Conservation (phyloP, 192 early-diverging fungal genomes). For the Bifiguratus adelaidae region DNA sequence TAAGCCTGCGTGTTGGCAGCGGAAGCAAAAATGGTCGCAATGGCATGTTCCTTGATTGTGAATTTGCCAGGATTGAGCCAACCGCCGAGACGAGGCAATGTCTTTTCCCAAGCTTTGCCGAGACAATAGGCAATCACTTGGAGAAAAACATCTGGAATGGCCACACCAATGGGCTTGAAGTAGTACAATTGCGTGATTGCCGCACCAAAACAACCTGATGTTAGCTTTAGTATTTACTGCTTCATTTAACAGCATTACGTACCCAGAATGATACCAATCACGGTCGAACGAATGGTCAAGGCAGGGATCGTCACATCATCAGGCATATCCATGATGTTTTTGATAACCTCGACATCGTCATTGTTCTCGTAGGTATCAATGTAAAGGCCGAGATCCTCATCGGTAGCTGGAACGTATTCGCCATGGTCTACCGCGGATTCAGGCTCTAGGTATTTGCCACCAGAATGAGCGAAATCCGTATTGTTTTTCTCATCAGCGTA, state of each 20-base stretch:
- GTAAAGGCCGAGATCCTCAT: too few relatives aligned
- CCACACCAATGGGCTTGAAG: conserved; percentile 69
- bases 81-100: conserved; percentile 32
- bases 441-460: too few relatives aligned
- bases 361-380: too few relatives aligned
- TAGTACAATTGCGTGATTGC: conserved; percentile 66
- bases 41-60: conserved; percentile 18
- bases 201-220: conserved; percentile 38
- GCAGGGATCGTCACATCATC: conserved; percentile 49
- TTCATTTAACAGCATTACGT: not conserved
- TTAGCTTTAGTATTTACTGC: not conserved
- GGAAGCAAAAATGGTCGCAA: conserved; percentile 45
- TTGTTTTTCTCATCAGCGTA: too few relatives aligned
- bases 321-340: conserved; percentile 14
- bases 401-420: too few relatives aligned
- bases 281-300: conserved; percentile 54
- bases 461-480: too few relatives aligned
- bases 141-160: conserved; percentile 54
- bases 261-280: conserved; percentile 38
- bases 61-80: conserved; percentile 29
- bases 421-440: too few relatives aligned
- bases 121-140: conserved; percentile 64
- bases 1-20: conserved; percentile 54
- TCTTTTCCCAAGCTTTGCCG: conserved; percentile 45
- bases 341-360: not conserved